phyloP scores from a whole-genome alignment of 306 rosid genomes.

The Senna siamea region DNA sequence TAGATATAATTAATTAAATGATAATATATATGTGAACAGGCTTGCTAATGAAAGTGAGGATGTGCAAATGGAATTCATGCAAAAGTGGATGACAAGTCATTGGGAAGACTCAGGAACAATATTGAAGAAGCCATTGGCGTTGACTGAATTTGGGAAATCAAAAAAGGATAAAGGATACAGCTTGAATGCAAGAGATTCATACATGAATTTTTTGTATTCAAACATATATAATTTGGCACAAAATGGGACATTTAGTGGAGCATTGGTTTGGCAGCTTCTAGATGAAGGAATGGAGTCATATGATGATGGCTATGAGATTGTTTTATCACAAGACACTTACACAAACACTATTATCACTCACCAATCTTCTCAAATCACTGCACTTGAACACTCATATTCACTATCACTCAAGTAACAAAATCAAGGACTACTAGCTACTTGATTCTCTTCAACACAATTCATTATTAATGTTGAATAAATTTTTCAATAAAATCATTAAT shows the following conservation, averaged over 20 bases:
- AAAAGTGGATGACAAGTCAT: constrained; percentile 45
- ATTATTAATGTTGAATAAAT: too few relatives aligned
- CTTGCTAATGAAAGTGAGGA: constrained; percentile 40
- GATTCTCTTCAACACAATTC: too few relatives aligned
- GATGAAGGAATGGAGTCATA: constrained; percentile 54
- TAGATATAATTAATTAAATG: too few relatives aligned
- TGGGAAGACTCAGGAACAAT: constrained; percentile 49
- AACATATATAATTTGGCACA: constrained; percentile 42
- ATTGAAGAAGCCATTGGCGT: constrained; percentile 57
- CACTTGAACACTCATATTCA: too few relatives aligned
- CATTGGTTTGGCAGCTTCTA: constrained; percentile 58
- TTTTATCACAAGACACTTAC: constrained; percentile 46
- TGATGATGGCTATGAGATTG: constrained; percentile 55
- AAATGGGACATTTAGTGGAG: constrained; percentile 50
- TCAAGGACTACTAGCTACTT: too few relatives aligned
- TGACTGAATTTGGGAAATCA: background rate
- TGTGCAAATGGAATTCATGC: constrained; percentile 47
- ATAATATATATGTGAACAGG: constrained; percentile 39
- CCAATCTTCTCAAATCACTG: too few relatives aligned
- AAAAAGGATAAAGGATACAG: background rate
- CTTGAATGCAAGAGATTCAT: background rate
- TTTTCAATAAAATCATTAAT: too few relatives aligned
- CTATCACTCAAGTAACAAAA: too few relatives aligned
- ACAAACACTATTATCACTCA: constrained; percentile 10
- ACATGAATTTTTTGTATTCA: constrained; percentile 39